Evolutionary conservation across 164 flowering plant species (phyloP), one percentile per base, ranked within the genome.

Genomic region (Umbellularia californica): DNA sequence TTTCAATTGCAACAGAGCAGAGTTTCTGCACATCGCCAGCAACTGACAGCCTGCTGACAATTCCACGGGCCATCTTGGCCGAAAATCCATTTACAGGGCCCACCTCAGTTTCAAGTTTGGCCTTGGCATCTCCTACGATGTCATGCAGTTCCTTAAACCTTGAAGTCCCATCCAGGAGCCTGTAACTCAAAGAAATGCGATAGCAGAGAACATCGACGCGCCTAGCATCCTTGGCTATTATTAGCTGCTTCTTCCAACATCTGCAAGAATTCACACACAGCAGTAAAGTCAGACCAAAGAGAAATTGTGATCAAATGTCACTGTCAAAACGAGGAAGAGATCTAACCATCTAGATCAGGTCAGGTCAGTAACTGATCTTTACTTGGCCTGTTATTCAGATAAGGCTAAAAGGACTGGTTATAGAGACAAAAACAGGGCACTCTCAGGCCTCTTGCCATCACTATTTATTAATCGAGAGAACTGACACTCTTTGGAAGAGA

Each of bases 41-140:
- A 76, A 91, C 82, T 72, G 97, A 79, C 28, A 96, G 94, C 82
- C 98, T 89, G 84, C 99, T 91, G 65, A 96, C 99, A 78, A 92
- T 96, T 63, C 97, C 95, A 28, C 95, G 87, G 6, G 89, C 95
- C 93, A 90, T 92, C 78, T 81, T 92, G 69, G 90, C 84, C 27
- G 99, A 94, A 82, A 87, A 82, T 35, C 92, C 97, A 83, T 84
- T 79, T 41, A 91, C 68, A 4, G 97, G 90, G 63, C 99, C 99
- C 28, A 92, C 92, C 81, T 96, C 99, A 12, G 85, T 85, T 85
- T 96, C 99, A 60, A 96, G 85, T 76, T 90, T 96, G 70, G 80
- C 77, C 77, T 94, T 96, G 28, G 94, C 94, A 50, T 90, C 91
- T 65, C 55, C 82, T 15, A 90, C 85, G 78, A 92, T 76, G 72